Percentiles rank a stretch among this genome's conserved stretches.
These are phyloP conservation scores for Candida maris DNA, from an alignment of 805 yeast genomes.

Conservation along the genomic window DNA sequence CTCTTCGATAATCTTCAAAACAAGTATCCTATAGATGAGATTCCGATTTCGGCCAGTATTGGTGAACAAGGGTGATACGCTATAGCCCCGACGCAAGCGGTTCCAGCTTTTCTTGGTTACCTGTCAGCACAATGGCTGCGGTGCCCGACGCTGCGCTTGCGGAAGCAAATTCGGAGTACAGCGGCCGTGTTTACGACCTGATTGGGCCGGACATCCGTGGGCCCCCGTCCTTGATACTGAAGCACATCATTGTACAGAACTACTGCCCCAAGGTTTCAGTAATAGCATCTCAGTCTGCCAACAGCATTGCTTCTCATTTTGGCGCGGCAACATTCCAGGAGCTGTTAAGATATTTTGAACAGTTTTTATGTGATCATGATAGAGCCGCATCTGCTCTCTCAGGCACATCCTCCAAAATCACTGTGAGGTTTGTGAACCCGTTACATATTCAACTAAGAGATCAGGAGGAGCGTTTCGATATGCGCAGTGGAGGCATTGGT, in stretches of 20 bases:
- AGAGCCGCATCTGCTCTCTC: constrained; percentile 8
- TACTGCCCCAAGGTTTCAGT: constrained; percentile 34
- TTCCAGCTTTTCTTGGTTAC: no score
- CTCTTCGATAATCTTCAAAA: no score
- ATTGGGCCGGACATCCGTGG: constrained; percentile 25
- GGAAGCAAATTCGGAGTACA: constrained; percentile 18
- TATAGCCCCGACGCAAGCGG: no score
- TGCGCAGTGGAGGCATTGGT: constrained; percentile 13
- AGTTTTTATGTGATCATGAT: constrained; percentile 20
- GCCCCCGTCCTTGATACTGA: constrained; percentile 24
- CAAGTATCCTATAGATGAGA: no score
- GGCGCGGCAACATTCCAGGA: constrained; percentile 20
- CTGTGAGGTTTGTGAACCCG: constrained; percentile 28
- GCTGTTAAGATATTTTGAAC: constrained; percentile 29
- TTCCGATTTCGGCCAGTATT: no score
- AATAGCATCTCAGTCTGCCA: constrained; percentile 22
- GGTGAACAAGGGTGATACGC: neutral
- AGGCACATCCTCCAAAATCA: constrained; percentile 17
- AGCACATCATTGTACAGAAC: constrained; percentile 27
- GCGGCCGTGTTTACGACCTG: constrained; percentile 15
- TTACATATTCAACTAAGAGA: constrained; percentile 21
- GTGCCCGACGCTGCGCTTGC: constrained; percentile 11
- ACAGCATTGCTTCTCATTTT: constrained; percentile 17
- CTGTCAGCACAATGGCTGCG: constrained; percentile 10
- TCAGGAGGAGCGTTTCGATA: constrained; percentile 16